Evolutionary conservation across 2,329 filamentous ascomycete genomes (phyloP).

Genomic region (Diplocarpon rosae): DNA sequence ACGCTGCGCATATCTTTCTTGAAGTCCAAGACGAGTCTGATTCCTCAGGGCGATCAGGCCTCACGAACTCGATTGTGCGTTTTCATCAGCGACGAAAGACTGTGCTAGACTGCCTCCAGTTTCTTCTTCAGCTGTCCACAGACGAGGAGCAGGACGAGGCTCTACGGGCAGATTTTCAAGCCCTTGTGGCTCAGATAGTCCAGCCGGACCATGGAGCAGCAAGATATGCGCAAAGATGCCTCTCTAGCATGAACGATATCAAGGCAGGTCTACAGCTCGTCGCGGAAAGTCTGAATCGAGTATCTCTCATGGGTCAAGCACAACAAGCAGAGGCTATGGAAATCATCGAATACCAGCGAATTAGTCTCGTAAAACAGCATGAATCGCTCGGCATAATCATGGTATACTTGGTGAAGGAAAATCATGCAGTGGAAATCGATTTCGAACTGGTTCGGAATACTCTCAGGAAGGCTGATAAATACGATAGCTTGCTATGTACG

Average conservation of each 20-base stretch:
- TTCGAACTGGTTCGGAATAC: constrained; percentile 60
- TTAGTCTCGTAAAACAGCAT: constrained; percentile 78
- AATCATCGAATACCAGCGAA: constrained; percentile 67
- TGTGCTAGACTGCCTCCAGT: constrained; percentile 70
- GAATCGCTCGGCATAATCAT: constrained; percentile 77
- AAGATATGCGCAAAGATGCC: constrained; percentile 62
- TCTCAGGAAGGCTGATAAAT: constrained; percentile 61
- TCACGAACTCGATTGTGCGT: constrained; percentile 71
- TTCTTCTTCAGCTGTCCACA: constrained; percentile 54
- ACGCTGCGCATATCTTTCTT: constrained; percentile 67
- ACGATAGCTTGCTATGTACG: constrained; percentile 53
- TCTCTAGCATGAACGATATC: constrained; percentile 65
- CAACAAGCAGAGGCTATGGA: constrained; percentile 56
- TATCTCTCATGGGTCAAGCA: constrained; percentile 60
- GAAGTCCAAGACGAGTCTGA: constrained; percentile 59
- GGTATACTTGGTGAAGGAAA: constrained; percentile 65
- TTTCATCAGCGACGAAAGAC: constrained; percentile 82
- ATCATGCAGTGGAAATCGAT: constrained; percentile 58
- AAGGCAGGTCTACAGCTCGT: constrained; percentile 67
- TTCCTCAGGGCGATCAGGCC: constrained; percentile 58
- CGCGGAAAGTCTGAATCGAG: constrained; percentile 64
- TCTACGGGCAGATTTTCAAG: constrained; percentile 39
- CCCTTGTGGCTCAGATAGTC: constrained; percentile 42
- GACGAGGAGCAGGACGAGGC: constrained; percentile 27
- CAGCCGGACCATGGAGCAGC: constrained; percentile 35